These are phyloP conservation scores for Acrasis kona DNA, from an alignment of 78 protist genomes.

Conservation along the genomic window DNA sequence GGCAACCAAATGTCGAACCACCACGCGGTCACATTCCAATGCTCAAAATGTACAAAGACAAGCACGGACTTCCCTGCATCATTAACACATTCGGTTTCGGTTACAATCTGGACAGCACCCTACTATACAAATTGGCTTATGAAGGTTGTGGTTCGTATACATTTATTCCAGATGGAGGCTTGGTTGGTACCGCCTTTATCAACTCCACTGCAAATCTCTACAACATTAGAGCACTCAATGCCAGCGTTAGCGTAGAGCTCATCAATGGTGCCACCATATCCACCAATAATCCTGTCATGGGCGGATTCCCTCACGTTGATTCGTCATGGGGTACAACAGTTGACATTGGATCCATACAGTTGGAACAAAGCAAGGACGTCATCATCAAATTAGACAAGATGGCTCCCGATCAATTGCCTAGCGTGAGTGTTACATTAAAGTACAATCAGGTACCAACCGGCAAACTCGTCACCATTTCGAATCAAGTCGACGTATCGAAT, in stretches of 20 bases:
- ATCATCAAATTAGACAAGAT: too few relatives aligned
- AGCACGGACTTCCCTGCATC: background rate
- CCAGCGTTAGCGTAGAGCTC: background rate
- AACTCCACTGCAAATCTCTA: slow-evolving; percentile 27
- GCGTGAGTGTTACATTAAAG: too few relatives aligned
- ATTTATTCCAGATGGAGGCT: slow-evolving; percentile 45
- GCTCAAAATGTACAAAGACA: slow-evolving; percentile 23
- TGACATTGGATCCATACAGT: background rate
- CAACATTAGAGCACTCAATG: background rate
- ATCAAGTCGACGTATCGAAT: background rate
- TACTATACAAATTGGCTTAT: slow-evolving; percentile 28
- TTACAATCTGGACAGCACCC: slow-evolving; percentile 40
- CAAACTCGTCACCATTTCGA: background rate
- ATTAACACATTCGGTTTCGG: slow-evolving; percentile 62
- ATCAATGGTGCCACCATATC: background rate
- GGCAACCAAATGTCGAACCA: slow-evolving; percentile 41
- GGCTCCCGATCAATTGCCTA: background rate
- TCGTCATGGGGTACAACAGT: background rate
- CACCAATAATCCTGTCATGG: background rate
- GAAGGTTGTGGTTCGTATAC: slow-evolving; percentile 32
- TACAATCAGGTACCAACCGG: too few relatives aligned
- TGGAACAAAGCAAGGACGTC: background rate
- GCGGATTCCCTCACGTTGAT: background rate
- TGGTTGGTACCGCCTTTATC: slow-evolving; percentile 52
- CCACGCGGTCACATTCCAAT: slow-evolving; percentile 44